Conservation (phyloP, 2,329 filamentous ascomycete genomes). For the Sarocladiaceae sp. region DNA sequence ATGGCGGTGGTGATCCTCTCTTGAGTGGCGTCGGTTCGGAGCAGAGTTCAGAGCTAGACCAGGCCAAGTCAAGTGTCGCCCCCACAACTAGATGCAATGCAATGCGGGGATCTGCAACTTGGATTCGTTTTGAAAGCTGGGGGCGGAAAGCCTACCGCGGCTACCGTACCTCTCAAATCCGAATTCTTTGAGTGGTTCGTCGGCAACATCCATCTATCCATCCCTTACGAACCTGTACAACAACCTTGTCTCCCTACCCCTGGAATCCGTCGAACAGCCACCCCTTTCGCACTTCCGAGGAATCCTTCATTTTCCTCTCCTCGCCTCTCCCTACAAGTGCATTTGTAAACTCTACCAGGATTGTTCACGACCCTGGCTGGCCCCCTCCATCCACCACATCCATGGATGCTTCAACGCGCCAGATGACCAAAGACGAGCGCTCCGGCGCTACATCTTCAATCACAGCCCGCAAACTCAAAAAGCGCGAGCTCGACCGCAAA, state of each 20-base stretch:
- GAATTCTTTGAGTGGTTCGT: no score
- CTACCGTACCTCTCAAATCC: no score
- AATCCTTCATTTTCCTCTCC: no score
- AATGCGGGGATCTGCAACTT: no score
- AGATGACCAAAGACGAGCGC: neutral
- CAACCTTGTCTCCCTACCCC: neutral
- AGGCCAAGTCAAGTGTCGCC: neutral
- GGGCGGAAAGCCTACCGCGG: no score
- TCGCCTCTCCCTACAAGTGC: neutral
- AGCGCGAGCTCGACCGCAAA: conserved; percentile 27
- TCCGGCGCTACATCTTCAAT: neutral
- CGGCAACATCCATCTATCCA: no score
- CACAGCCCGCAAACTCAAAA: conserved; percentile 15
- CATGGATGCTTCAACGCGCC: neutral
- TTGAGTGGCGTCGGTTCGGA: neutral
- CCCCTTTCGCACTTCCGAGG: no score
- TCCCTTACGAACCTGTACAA: no score
- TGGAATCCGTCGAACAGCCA: no score
- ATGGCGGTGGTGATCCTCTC: neutral
- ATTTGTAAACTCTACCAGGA: neutral
- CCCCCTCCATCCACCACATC: neutral
- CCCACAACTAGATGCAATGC: no score
- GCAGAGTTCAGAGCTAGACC: conserved; percentile 1
- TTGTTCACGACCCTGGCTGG: neutral
- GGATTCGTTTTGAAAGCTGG: no score